These are phyloP conservation scores for Sporobolomyces pararoseus DNA, from an alignment of 768 basidiomycete genomes.

Conservation along the genomic window DNA sequence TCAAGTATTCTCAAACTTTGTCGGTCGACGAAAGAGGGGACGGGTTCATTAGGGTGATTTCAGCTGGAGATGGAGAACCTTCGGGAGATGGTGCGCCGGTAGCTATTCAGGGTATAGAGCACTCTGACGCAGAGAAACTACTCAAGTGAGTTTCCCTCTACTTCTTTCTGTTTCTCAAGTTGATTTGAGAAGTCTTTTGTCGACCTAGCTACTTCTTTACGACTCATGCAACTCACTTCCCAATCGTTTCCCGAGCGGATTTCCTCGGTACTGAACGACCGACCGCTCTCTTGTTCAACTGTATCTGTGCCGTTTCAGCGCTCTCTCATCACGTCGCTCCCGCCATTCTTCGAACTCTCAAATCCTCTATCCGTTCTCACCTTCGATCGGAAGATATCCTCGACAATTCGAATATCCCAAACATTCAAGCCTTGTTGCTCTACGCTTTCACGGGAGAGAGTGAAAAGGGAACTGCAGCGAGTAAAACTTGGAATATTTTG, in stretches of 20 bases:
- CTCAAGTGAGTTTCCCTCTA: slow-evolving; percentile 57
- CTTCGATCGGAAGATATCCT: slow-evolving; percentile 84
- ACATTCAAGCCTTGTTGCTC: slow-evolving; percentile 67
- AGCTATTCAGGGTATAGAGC: slow-evolving; percentile 58
- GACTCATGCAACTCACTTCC: slow-evolving; percentile 75
- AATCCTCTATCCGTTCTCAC: slow-evolving; percentile 76
- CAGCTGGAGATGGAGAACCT: slow-evolving; percentile 34
- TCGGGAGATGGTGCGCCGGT: slow-evolving; percentile 17
- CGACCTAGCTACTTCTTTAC: slow-evolving; percentile 86
- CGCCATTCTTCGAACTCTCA: slow-evolving; percentile 80
- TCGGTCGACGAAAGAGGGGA: slow-evolving; percentile 78
- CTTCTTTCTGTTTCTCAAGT: too few species aligned
- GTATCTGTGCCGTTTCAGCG: slow-evolving; percentile 88
- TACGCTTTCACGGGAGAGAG: slow-evolving; percentile 40
- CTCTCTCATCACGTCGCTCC: slow-evolving; percentile 75
- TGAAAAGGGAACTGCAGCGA: slow-evolving; percentile 43
- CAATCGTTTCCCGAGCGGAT: slow-evolving; percentile 80
- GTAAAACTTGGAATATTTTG: slow-evolving; percentile 40
- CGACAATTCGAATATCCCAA: slow-evolving; percentile 57
- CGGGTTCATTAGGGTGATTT: slow-evolving; percentile 75
- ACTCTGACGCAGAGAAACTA: slow-evolving; percentile 71
- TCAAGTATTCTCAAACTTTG: slow-evolving; percentile 81
- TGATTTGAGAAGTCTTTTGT: too few species aligned
- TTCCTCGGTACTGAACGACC: slow-evolving; percentile 75
- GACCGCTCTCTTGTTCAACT: slow-evolving; percentile 75